Conservation (phyloP, 129 eudicot genomes). For the Tagetes erecta region DNA sequence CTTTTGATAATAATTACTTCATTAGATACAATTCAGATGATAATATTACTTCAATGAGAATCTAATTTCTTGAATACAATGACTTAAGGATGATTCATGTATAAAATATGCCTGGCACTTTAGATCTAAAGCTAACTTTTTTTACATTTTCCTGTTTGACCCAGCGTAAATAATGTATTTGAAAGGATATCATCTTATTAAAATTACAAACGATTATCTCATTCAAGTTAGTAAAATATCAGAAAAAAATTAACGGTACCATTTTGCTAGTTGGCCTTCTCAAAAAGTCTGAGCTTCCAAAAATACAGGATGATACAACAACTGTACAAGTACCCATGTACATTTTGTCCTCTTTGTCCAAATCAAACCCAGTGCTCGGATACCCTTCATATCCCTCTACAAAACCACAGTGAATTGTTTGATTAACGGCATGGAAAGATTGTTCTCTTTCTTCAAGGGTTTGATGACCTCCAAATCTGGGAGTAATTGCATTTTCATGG, state of each 20-base stretch:
- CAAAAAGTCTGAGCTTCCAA: conserved; percentile 94
- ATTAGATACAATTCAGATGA: not conserved
- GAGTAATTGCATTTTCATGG: conserved; percentile 34
- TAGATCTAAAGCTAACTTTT: not conserved
- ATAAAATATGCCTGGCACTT: too few species aligned
- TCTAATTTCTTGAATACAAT: not conserved
- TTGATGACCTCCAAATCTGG: conserved; percentile 93
- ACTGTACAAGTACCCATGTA: conserved; percentile 65
- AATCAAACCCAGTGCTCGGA: conserved; percentile 76
- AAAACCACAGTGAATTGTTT: conserved; percentile 91
- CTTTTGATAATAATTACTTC: not conserved
- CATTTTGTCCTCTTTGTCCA: conserved; percentile 61
- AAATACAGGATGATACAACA: conserved; percentile 90
- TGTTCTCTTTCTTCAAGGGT: conserved; percentile 73
- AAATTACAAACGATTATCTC: not conserved
- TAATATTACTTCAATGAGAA: not conserved
- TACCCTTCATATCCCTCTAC: conserved; percentile 70
- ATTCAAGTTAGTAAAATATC: not conserved
- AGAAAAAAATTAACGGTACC: conserved; percentile 35
- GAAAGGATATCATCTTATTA: not conserved
- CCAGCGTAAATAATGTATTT: not conserved
- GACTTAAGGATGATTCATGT: not conserved
- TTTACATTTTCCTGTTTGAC: not conserved
- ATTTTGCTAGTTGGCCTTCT: conserved; percentile 86
- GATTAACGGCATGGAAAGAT: conserved; percentile 63